Conservation (phyloP, 1,139 yeast genomes). For the Debaryomyces coudertii region DNA sequence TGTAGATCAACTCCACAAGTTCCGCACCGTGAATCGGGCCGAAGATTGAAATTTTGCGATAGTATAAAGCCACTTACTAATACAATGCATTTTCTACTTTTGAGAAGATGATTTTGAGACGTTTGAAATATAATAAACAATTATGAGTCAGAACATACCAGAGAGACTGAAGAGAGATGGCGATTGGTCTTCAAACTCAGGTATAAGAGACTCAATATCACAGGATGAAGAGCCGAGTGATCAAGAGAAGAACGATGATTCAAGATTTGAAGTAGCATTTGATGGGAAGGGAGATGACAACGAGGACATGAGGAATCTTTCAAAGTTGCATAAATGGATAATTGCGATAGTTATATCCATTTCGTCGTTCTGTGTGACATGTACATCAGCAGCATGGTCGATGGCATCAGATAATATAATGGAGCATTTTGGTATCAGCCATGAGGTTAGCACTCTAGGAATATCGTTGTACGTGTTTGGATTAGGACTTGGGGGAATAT, state of each 20-base stretch:
- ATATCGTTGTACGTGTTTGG: conserved; percentile 35
- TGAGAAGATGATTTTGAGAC: no score
- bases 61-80: no score
- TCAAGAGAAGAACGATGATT: conserved; percentile 1
- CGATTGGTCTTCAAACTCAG: not conserved
- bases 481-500: conserved; percentile 37
- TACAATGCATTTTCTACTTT: no score
- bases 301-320: conserved; percentile 29
- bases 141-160: not conserved
- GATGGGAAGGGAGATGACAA: conserved; percentile 28
- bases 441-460: conserved; percentile 33
- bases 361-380: conserved; percentile 34
- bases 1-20: no score
- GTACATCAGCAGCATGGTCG: conserved; percentile 38
- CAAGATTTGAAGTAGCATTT: conserved; percentile 22
- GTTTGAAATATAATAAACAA: not conserved
- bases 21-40: no score
- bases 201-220: not conserved
- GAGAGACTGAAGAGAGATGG: not conserved
- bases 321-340: conserved; percentile 31
- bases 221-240: not conserved
- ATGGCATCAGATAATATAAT: conserved; percentile 30
- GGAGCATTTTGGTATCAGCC: conserved; percentile 27
- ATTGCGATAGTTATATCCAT: conserved; percentile 29
- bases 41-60: no score